Percentiles rank a stretch among this genome's conserved stretches.
These are phyloP conservation scores for Podospora comata DNA, from an alignment of 495 filamentous ascomycete genomes.

Conservation along the genomic window DNA sequence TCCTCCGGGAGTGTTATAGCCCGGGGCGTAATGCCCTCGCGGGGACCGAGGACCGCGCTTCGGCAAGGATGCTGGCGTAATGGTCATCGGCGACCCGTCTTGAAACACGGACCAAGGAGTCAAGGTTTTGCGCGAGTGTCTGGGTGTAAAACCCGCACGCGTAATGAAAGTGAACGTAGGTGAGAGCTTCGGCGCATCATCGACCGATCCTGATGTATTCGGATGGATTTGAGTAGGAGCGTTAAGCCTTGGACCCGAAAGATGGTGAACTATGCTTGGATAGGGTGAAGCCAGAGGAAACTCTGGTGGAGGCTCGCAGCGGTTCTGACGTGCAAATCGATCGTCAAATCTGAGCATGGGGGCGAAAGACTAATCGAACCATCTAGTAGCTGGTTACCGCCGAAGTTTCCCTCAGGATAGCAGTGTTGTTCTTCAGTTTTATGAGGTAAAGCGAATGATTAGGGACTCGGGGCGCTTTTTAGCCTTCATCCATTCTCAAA, in stretches of 20 bases:
- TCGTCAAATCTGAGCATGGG: constrained; percentile 63
- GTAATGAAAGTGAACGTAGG: constrained; percentile 66
- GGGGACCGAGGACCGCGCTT: constrained; percentile 30
- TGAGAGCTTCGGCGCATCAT: constrained; percentile 57
- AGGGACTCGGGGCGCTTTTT: constrained; percentile 70
- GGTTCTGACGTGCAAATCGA: constrained; percentile 75
- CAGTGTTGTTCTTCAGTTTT: constrained; percentile 68
- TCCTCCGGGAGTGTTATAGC: constrained; percentile 62
- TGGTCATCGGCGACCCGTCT: constrained; percentile 61
- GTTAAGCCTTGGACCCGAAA: constrained; percentile 71
- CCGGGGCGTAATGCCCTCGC: constrained; percentile 29
- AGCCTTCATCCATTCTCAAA: constrained; percentile 73
- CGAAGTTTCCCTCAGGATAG: constrained; percentile 75
- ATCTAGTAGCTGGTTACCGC: constrained; percentile 68
- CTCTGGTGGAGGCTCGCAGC: constrained; percentile 67
- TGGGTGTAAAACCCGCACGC: constrained; percentile 65
- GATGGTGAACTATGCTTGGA: constrained; percentile 67
- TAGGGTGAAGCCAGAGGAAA: constrained; percentile 74
- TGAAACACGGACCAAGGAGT: constrained; percentile 75
- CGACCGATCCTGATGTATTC: constrained; percentile 71
- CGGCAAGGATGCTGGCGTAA: constrained; percentile 61
- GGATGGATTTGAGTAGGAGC: constrained; percentile 76
- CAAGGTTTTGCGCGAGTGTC: constrained; percentile 68
- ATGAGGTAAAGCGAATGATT: constrained; percentile 79
- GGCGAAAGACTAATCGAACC: constrained; percentile 68